Conservation (phyloP, 805 yeast genomes). For the Wickerhamiella cacticola region DNA sequence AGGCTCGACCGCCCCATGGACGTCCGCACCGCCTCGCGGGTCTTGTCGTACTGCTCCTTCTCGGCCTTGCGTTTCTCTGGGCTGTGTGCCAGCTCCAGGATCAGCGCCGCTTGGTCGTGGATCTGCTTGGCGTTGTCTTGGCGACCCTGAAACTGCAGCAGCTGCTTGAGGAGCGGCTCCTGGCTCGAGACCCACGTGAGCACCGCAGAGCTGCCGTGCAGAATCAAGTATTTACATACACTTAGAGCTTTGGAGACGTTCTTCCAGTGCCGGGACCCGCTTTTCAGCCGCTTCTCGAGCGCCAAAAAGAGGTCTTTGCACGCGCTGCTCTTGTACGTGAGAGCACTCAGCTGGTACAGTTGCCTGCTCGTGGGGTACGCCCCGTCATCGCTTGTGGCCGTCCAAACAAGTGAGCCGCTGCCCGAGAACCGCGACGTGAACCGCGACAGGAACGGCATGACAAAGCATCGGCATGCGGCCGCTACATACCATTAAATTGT, state of each 20-base stretch:
- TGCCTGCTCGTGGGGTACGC: constrained; percentile 22
- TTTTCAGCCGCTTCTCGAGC: constrained; percentile 19
- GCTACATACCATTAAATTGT: no score
- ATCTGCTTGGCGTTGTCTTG: constrained; percentile 24
- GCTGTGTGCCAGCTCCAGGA: constrained; percentile 23
- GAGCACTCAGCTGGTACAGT: constrained; percentile 18
- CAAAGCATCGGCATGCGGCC: no score
- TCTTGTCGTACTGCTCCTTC: constrained; percentile 22
- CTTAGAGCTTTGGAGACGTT: constrained; percentile 23
- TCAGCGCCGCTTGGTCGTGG: constrained; percentile 24
- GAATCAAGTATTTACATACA: constrained; percentile 20
- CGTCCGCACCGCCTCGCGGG: constrained; percentile 25
- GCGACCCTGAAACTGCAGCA: constrained; percentile 17
- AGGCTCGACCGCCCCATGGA: constrained; percentile 22
- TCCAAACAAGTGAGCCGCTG: constrained; percentile 17
- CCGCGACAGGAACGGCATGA: constrained; percentile 9
- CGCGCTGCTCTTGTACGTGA: constrained; percentile 16
- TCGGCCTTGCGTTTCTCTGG: constrained; percentile 24
- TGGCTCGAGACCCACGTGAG: constrained; percentile 18
- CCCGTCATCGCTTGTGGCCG: constrained; percentile 20
- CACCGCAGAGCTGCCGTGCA: constrained; percentile 21
- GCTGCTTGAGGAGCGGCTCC: constrained; percentile 11
- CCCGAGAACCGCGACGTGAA: constrained; percentile 13
- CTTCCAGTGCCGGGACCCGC: constrained; percentile 23
- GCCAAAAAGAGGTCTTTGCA: constrained; percentile 18